Base-by-base conservation (phyloP, 306 rosid species). In the Fagus crenata region DNA sequence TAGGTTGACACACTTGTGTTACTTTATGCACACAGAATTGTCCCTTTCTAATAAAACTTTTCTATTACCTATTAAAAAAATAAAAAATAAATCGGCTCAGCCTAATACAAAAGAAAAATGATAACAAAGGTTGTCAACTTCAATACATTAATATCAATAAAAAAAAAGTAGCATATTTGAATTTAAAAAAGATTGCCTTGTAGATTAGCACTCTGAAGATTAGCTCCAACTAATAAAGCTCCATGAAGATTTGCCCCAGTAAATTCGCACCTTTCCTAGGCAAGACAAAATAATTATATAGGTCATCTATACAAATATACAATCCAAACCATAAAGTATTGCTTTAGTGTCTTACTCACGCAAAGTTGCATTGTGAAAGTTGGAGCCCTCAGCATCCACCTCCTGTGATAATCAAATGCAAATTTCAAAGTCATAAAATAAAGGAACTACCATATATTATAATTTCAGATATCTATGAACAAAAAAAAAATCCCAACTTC, bases 181-280 rank as follows among this genome's bases (percentile, higher is more conserved):
- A 39, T 53, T n/a, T 7, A 42, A 65, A 74, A 74, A 79, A 37
- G 56, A 41, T 73, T 82, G 84, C 98, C 98, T 92, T 94, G 98
- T 69, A 94, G 86, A 82, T 92, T 94, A 84, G 97, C 98, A 83
- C 98, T 94, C 80, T 90, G 89, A 82, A 94, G 97, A 84, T 78
- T 86, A 42, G 97, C 88, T 74, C 97, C 96, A 60, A 93, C 92
- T 84, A 94, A 89, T 79, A 94, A 75, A 76, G 97, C 95, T 84
- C 97, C 93, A 71, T 89, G 96, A 69, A 94, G 96, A 87, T 92
- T 94, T 76, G 98, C 98, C 86, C 95, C 92, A 70, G 89, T 94
- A 88, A 94, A 94, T 73, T 92, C 98, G 88, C 98, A 94, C 85
- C 98, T 94, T 92, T 83, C 88, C 89, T 81, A 89, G 91, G 89